Percentiles rank a stretch among this genome's conserved stretches.
phyloP scores from a whole-genome alignment of 2,329 filamentous ascomycete genomes.

The Falciphora oryzae region DNA sequence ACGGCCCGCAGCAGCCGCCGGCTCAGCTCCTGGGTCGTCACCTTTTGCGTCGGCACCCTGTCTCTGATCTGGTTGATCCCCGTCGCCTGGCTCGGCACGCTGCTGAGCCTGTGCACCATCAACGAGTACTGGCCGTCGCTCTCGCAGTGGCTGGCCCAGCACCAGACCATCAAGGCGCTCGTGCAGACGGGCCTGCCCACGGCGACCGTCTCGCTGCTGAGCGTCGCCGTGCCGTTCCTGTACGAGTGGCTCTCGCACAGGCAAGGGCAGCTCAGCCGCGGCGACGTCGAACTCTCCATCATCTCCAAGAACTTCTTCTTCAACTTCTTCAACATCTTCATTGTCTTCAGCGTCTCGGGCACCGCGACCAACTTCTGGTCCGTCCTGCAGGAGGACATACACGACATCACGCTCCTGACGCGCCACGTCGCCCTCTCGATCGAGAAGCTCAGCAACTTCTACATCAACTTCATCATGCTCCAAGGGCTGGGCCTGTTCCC shows the following conservation, averaged over 20 bases:
- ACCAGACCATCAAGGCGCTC: slow-evolving; percentile 67
- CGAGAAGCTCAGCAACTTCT: slow-evolving; percentile 71
- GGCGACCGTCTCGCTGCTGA: slow-evolving; percentile 76
- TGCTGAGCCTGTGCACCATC: slow-evolving; percentile 79
- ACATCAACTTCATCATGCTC: slow-evolving; percentile 88
- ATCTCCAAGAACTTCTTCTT: slow-evolving; percentile 99
- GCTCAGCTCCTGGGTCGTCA: slow-evolving; percentile 76
- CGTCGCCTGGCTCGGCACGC: slow-evolving; percentile 69
- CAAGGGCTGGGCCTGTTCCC: slow-evolving; percentile 93
- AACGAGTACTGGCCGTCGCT: slow-evolving; percentile 65
- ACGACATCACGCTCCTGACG: slow-evolving; percentile 74
- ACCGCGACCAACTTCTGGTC: slow-evolving; percentile 72
- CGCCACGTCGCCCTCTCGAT: slow-evolving; percentile 70
- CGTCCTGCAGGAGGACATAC: slow-evolving; percentile 66
- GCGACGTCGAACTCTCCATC: slow-evolving; percentile 87
- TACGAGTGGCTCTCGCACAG: slow-evolving; percentile 89
- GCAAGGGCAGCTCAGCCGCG: slow-evolving; percentile 92
- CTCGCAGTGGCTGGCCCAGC: slow-evolving; percentile 58
- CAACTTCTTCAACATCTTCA: slow-evolving; percentile 97
- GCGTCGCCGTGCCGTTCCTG: slow-evolving; percentile 83
- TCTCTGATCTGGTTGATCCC: slow-evolving; percentile 86
- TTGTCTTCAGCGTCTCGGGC: slow-evolving; percentile 85
- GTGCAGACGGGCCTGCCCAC: slow-evolving; percentile 87
- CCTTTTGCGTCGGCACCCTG: slow-evolving; percentile 72
- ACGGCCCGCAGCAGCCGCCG: slow-evolving; percentile 67